phyloP scores from a whole-genome alignment of 2,329 filamentous ascomycete genomes.

The Daldinia sp. region DNA sequence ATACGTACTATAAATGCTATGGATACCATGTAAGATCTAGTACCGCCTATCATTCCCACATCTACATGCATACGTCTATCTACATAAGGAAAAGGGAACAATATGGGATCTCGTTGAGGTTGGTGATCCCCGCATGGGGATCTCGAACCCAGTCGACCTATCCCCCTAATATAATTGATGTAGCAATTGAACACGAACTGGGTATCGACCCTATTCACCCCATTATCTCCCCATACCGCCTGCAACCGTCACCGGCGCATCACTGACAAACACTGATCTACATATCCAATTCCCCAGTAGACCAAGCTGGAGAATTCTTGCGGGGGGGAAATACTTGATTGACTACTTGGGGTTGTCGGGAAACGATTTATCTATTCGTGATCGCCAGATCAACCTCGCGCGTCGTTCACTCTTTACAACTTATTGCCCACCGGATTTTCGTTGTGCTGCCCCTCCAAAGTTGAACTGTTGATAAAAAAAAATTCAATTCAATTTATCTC shows the following conservation, averaged over 20 bases:
- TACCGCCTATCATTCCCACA: constrained; percentile 1
- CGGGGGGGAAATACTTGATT: constrained; percentile 5
- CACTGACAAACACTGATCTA: constrained; percentile 28
- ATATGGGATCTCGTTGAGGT: constrained; percentile 31
- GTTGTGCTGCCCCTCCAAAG: constrained; percentile 9
- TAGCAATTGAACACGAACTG: constrained; percentile 29
- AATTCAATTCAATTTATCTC: not conserved
- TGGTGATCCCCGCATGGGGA: constrained; percentile 34
- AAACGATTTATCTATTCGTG: constrained; percentile 22
- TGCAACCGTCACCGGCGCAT: constrained; percentile 26
- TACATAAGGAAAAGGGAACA: constrained; percentile 1
- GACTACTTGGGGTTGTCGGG: constrained; percentile 7
- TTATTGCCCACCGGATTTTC: constrained; percentile 5
- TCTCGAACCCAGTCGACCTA: constrained; percentile 34
- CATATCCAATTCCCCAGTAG: constrained; percentile 21
- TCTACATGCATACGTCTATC: not conserved
- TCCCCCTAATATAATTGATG: constrained; percentile 30
- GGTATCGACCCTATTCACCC: constrained; percentile 28
- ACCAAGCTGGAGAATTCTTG: constrained; percentile 10
- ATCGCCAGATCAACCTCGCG: constrained; percentile 23
- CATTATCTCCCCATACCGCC: constrained; percentile 14
- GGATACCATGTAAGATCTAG: constrained; percentile 10
- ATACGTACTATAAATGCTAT: not conserved
- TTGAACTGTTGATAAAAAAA: not conserved
- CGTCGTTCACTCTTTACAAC: constrained; percentile 18